Evolutionary conservation across 352 stramenopile genomes (phyloP).

Genomic region (Albugo laibachii): DNA sequence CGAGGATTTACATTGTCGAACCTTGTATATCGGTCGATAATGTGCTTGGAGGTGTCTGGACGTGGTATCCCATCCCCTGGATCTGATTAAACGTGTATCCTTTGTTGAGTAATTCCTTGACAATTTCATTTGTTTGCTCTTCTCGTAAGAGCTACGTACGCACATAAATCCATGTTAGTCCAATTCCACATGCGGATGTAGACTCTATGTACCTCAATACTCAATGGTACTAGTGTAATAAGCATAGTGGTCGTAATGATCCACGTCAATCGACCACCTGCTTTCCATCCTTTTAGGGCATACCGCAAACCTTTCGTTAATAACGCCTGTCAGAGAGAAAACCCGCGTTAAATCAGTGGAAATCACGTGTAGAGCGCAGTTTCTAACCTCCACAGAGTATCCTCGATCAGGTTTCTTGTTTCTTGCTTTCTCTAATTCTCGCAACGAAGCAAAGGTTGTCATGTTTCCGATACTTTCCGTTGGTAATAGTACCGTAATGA

Average conservation of each 20-base stretch:
- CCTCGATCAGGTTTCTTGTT: constrained; percentile 28
- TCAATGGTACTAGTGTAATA: constrained; percentile 67
- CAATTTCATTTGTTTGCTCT: constrained; percentile 68
- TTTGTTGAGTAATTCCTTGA: constrained; percentile 63
- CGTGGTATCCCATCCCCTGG: constrained; percentile 56
- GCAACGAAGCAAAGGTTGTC: constrained; percentile 64
- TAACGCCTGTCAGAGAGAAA: neutral
- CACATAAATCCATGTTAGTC: constrained; percentile 1
- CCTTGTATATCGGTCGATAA: too few relatives aligned
- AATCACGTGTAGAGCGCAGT: neutral
- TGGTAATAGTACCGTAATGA: neutral
- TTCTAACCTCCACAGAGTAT: constrained; percentile 27
- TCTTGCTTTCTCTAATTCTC: constrained; percentile 73
- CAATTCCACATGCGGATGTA: neutral
- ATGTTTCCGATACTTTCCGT: constrained; percentile 13
- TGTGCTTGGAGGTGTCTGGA: too few relatives aligned
- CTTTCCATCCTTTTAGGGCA: constrained; percentile 24
- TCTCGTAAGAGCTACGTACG: constrained; percentile 39
- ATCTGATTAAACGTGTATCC: constrained; percentile 73
- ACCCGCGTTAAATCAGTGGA: constrained; percentile 1
- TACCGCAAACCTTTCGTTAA: neutral
- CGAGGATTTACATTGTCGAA: too few relatives aligned
- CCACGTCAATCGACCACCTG: constrained; percentile 51
- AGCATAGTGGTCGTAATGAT: constrained; percentile 66
- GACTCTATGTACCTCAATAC: constrained; percentile 43